Evolutionary conservation across 2,329 filamentous ascomycete species (phyloP), one percentile per base, ranked within the genome.

Genomic region (Endoconidiophora polonica): DNA sequence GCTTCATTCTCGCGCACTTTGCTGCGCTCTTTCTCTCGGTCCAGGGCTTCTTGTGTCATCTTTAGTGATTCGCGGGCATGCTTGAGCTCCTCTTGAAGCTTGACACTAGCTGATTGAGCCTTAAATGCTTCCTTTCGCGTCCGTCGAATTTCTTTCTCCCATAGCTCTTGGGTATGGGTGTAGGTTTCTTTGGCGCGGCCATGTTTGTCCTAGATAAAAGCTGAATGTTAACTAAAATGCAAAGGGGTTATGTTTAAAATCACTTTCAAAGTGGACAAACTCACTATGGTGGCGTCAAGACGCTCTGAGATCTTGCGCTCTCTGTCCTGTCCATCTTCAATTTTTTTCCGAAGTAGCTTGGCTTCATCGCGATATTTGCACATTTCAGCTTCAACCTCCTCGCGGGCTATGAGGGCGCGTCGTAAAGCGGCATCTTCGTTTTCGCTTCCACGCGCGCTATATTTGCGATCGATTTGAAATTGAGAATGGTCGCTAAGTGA

Each of bases 41-140:
- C 73, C 10, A 86, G 65, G 51, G 69, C 69, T 46, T 77, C 72
- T 55, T 83, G 75, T 22, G 69, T 65, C 5, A 71, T 66, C 55
- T 75, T 77, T 46, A 71, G 64, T n/a, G 67, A 65, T 23, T 65
- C 64, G 42, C 78, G 73, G 47, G 74, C 67, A 0, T 74, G 66
- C 60, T 85, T 85, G 55, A 84, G 70, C 58, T 86, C 81, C 57
- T 85, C 81, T 60, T 85, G 80, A n/a, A 81, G 61, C 60, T 83
- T 83, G 57, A 85, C 74, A 29, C 80, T 71, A 9, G 68, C 64
- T 2, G 80, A 83, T 57, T 83, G 79, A n/a, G 76, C 73, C 59
- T 84, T 85, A 70, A 84, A 85, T 2, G 77, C 78, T 57, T 86
- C 82, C 57, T 86, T 86, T 46, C 79, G 70, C 7, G 76, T 72